Evolutionary conservation across 2,329 filamentous ascomycete species (phyloP).

Genomic region (Hypocrella siamensis): DNA sequence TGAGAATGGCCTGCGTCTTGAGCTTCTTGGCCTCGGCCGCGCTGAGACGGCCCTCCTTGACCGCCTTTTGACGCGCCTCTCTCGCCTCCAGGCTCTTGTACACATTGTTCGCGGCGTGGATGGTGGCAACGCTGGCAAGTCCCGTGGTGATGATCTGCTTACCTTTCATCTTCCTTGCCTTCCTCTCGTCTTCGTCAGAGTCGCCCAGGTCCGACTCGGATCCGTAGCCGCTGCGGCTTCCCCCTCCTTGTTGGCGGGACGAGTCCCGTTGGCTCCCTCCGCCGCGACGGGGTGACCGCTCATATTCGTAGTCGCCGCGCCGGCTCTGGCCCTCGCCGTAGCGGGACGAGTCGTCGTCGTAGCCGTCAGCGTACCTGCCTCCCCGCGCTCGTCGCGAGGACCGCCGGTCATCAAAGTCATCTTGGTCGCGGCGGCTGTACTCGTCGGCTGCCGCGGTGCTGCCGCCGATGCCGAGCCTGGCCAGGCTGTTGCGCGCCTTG

Average conservation of each 20-base stretch:
- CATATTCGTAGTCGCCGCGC: conserved; percentile 31
- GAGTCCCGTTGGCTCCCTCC: conserved; percentile 15
- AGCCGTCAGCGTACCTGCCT: conserved; percentile 27
- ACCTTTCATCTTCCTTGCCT: conserved; percentile 42
- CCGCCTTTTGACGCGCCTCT: conserved; percentile 34
- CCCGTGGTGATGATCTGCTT: conserved; percentile 43
- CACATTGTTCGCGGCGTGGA: conserved; percentile 43
- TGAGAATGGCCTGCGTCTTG: conserved; percentile 38
- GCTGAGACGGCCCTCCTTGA: conserved; percentile 36
- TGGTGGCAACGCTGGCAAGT: conserved; percentile 41
- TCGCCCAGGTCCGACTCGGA: conserved; percentile 41
- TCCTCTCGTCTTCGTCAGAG: conserved; percentile 40
- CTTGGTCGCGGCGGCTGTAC: conserved; percentile 22
- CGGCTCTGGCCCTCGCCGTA: conserved; percentile 15
- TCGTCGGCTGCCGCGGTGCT: conserved; percentile 23
- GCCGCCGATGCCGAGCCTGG: conserved; percentile 44
- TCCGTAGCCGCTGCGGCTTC: conserved; percentile 26
- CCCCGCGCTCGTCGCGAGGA: conserved; percentile 20
- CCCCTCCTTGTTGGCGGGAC: conserved; percentile 17
- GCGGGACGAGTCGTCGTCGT: conserved; percentile 30
- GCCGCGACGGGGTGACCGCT: conserved; percentile 24
- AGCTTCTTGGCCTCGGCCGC: conserved; percentile 36
- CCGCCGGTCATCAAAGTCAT: conserved; percentile 27
- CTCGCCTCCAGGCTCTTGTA: conserved; percentile 44
- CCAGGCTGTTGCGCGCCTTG: conserved; percentile 42